phyloP scores from a whole-genome alignment of 768 basidiomycete species.

The Hericium coralloides region DNA sequence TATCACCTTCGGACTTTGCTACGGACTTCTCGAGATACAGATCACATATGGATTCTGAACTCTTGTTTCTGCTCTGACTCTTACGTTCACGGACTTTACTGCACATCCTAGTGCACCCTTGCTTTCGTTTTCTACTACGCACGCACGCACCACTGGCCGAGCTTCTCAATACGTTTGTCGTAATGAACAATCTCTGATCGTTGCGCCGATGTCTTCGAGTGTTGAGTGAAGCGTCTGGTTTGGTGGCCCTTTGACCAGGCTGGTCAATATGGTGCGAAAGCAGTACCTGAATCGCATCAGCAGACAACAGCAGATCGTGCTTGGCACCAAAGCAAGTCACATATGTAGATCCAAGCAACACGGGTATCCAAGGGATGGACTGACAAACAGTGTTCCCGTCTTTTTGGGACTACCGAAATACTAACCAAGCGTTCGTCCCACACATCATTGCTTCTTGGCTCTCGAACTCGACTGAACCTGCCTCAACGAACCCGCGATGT shows the following conservation, averaged over 20 bases:
- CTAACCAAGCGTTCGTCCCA: neutral
- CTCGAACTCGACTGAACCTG: neutral
- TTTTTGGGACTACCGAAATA: too few relatives aligned
- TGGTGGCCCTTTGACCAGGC: too few relatives aligned
- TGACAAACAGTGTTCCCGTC: too few relatives aligned
- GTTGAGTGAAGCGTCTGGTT: too few relatives aligned
- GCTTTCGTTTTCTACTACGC: neutral
- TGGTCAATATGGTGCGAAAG: neutral
- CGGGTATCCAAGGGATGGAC: neutral
- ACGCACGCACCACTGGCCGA: neutral
- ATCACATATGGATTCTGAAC: neutral
- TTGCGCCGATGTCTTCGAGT: too few relatives aligned
- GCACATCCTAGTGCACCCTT: neutral
- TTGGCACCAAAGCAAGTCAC: neutral
- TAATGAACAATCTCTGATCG: neutral
- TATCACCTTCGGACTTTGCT: neutral
- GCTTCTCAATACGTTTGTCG: neutral
- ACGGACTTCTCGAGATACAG: neutral
- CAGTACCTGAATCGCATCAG: neutral
- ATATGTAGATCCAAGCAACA: neutral
- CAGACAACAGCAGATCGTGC: neutral
- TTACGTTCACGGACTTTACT: neutral
- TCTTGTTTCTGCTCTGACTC: neutral
- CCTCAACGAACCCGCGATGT: conserved; percentile 58
- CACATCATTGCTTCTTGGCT: neutral